Evolutionary conservation across 768 basidiomycete species (phyloP), one percentile per base, ranked within the genome.

Genomic region (Paxillus involutus): DNA sequence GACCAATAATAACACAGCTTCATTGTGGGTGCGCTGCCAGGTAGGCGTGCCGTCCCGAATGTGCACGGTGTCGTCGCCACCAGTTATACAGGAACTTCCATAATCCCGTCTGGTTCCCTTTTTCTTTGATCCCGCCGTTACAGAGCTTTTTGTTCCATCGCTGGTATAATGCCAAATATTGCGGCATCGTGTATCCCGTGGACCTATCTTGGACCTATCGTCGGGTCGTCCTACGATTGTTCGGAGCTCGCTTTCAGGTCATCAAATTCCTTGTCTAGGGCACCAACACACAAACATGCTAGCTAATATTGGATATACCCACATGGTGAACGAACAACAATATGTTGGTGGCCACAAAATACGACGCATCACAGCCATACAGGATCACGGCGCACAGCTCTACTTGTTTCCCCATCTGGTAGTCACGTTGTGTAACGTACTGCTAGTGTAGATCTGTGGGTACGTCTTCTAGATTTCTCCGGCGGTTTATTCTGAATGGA

Each of bases 381-480:
- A 17, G 41, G 26, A 30, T 44, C 21, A 21, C 21, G 17, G 33
- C 12, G 13, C 26, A 39, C 24, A 29, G 33, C 10, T 11, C 24
- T 30, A 2, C 33, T 1, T 44, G 36, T n/a, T 14, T 41, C 6
- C 36, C 32, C 42, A 39, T 37, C 51, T 19, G 26, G 44, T 17
- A 24, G 46, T 39, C 48, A 57, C 21, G 11, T 35, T 44, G 30
- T 26, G 26, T 26, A 26, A 26, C 26, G 26, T 26, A 26, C 26
- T 26, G 8, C 21, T 44, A 21, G 50, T 45, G 30, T 35, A 37
- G 43, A 51, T 55, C 42, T 54, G 35, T 51, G 35, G 9, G 65
- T 63, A 44, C 48, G 49, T 45, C 29, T 53, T 56, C 52, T 52
- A 36, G 51, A 44, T 57, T 56, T 43, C 45, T 29, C 12, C 41